Percentiles rank a stretch among this genome's conserved stretches.
Conservation (phyloP, 2,329 filamentous ascomycete species). For the Claviceps capensis region DNA sequence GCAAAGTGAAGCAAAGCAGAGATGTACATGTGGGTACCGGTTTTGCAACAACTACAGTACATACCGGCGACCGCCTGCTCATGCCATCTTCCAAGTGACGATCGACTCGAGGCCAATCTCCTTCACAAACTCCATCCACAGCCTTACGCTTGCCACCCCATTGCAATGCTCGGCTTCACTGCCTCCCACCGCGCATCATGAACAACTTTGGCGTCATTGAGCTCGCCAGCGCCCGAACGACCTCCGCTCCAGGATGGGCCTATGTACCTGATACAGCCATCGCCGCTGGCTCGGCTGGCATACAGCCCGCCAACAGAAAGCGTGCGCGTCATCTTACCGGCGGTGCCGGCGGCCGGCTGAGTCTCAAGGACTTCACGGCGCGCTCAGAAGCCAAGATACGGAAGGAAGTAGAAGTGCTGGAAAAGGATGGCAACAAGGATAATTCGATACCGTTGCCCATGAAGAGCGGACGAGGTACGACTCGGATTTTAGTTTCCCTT, state of each 20-base stretch:
- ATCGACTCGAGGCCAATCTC: no score
- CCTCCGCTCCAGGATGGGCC: slow-evolving; percentile 74
- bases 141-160: not conserved
- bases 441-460: slow-evolving; percentile 55
- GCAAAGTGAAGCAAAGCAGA: no score
- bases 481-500: no score
- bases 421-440: slow-evolving; percentile 65
- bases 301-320: slow-evolving; percentile 49
- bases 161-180: not conserved
- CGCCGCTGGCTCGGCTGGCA: slow-evolving; percentile 37
- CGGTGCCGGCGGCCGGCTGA: slow-evolving; percentile 29
- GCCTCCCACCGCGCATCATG: slow-evolving; percentile 23
- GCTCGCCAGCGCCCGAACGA: slow-evolving; percentile 55
- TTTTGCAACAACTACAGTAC: no score
- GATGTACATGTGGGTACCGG: no score
- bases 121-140: no score
- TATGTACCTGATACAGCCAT: slow-evolving; percentile 69
- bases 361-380: slow-evolving; percentile 56
- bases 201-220: slow-evolving; percentile 71
- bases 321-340: slow-evolving; percentile 48
- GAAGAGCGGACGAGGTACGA: slow-evolving; percentile 31
- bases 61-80: no score
- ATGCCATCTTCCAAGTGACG: no score
- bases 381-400: slow-evolving; percentile 70
- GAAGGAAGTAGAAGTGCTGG: slow-evolving; percentile 69